Evolutionary conservation across 345 rosid species (phyloP).

Genomic region (Sisymbrium altissimum): DNA sequence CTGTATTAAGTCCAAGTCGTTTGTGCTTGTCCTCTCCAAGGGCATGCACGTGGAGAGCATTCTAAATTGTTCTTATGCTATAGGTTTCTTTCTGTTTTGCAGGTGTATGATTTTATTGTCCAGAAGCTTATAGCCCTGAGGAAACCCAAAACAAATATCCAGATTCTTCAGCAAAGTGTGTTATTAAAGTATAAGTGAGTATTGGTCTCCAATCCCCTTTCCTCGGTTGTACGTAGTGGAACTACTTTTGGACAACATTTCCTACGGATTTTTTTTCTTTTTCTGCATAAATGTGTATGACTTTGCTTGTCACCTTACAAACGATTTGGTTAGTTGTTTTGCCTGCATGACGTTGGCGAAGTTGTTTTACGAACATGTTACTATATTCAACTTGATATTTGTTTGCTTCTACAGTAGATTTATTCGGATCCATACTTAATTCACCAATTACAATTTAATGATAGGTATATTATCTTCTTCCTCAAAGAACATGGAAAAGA

Average conservation of each 20-base stretch:
- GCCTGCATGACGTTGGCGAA: neutral
- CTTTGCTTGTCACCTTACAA: conserved; percentile 3
- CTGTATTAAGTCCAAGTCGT: neutral
- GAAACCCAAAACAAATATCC: conserved; percentile 98
- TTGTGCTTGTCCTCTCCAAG: conserved; percentile 4
- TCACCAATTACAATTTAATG: conserved; percentile 15
- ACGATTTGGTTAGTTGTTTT: neutral
- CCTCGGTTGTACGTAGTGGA: neutral
- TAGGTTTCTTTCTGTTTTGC: conserved; percentile 22
- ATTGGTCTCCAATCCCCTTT: neutral
- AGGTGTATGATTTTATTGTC: conserved; percentile 96
- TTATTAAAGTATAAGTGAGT: conserved; percentile 92
- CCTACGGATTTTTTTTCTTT: neutral
- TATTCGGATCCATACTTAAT: neutral
- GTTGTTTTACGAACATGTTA: conserved; percentile 4
- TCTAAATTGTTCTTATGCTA: conserved; percentile 10
- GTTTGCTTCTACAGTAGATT: neutral
- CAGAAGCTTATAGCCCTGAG: conserved; percentile 96
- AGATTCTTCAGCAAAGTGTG: conserved; percentile 97
- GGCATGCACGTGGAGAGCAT: neutral
- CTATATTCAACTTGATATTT: conserved; percentile 11
- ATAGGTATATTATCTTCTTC: conserved; percentile 78
- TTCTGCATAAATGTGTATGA: neutral
- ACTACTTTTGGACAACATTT: conserved; percentile 3
- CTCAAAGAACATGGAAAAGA: conserved; percentile 95